Conservation (phyloP, 1,284 basidiomycete genomes). For the Coriolopsis trogii region DNA sequence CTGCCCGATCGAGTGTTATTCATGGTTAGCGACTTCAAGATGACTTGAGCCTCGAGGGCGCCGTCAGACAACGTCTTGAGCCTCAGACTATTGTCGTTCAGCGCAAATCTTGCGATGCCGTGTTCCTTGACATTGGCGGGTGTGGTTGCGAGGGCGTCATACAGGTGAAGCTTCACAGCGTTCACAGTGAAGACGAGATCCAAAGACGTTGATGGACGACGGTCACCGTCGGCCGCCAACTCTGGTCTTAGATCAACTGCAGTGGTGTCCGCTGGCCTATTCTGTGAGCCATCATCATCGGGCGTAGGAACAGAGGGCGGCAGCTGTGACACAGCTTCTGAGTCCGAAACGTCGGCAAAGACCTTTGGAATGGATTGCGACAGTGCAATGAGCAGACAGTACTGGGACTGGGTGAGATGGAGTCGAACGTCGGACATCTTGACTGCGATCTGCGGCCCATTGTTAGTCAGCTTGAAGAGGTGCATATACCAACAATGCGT, state of each 20-base stretch:
- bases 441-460: slow-evolving; percentile 57
- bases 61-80: slow-evolving; percentile 87
- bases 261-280: neutral
- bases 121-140: slow-evolving; percentile 71
- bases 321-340: slow-evolving; percentile 22
- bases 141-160: slow-evolving; percentile 67
- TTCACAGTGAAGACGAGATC: slow-evolving; percentile 81
- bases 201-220: slow-evolving; percentile 60
- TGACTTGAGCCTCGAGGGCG: slow-evolving; percentile 84
- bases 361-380: slow-evolving; percentile 79
- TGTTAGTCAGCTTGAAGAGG: neutral
- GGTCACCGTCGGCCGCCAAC: slow-evolving; percentile 38
- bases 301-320: slow-evolving; percentile 4
- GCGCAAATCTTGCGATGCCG: slow-evolving; percentile 85
- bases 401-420: slow-evolving; percentile 91
- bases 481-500: slow-evolving; percentile 17
- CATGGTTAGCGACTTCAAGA: slow-evolving; percentile 90
- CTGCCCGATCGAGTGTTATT: slow-evolving; percentile 84
- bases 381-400: slow-evolving; percentile 75
- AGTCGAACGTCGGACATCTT: slow-evolving; percentile 91
- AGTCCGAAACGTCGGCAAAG: slow-evolving; percentile 47
- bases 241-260: slow-evolving; percentile 62
- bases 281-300: neutral
- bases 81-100: slow-evolving; percentile 81
- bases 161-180: slow-evolving; percentile 90